Percentiles rank a stretch among this genome's conserved stretches.
Evolutionary conservation across 306 rosid genomes (phyloP).

Genomic region (Prunus mongolica): DNA sequence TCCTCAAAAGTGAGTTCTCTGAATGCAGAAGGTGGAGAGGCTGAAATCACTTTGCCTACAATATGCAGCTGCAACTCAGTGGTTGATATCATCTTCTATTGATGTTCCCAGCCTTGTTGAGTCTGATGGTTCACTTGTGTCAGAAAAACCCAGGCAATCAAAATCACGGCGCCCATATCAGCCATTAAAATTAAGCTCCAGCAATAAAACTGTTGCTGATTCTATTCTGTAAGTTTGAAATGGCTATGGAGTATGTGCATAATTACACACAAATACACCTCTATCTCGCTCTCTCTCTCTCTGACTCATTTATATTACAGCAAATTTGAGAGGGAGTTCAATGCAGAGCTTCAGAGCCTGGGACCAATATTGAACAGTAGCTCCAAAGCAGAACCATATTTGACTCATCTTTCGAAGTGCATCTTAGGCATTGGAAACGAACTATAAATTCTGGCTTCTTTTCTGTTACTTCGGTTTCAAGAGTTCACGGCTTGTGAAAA

Average conservation of each 20-base stretch:
- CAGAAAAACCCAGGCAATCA: conserved; percentile 39
- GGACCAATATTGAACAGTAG: conserved; percentile 74
- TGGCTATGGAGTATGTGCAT: background rate
- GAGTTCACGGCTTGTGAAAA: background rate
- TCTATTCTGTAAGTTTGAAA: conserved; percentile 71
- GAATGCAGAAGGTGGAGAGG: conserved; percentile 82
- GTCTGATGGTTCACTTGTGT: conserved; percentile 32
- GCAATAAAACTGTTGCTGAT: conserved; percentile 50
- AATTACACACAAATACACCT: background rate
- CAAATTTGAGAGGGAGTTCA: conserved; percentile 82
- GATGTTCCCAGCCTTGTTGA: conserved; percentile 46
- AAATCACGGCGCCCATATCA: conserved; percentile 46
- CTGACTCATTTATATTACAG: conserved; percentile 39
- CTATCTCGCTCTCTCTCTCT: background rate
- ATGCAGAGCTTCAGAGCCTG: conserved; percentile 76
- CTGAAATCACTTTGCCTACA: conserved; percentile 83
- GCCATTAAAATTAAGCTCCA: conserved; percentile 54
- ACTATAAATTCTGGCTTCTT: conserved; percentile 9
- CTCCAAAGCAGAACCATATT: conserved; percentile 83
- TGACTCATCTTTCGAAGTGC: conserved; percentile 81
- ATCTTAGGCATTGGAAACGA: conserved; percentile 70
- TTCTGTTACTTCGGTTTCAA: background rate
- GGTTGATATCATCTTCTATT: conserved; percentile 79
- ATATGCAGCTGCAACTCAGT: conserved; percentile 88
- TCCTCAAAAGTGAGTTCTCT: conserved; percentile 4